Percentiles rank a stretch among this genome's conserved stretches.
Conservation (phyloP, 1,284 basidiomycete species). For the Pholiota adiposa region DNA sequence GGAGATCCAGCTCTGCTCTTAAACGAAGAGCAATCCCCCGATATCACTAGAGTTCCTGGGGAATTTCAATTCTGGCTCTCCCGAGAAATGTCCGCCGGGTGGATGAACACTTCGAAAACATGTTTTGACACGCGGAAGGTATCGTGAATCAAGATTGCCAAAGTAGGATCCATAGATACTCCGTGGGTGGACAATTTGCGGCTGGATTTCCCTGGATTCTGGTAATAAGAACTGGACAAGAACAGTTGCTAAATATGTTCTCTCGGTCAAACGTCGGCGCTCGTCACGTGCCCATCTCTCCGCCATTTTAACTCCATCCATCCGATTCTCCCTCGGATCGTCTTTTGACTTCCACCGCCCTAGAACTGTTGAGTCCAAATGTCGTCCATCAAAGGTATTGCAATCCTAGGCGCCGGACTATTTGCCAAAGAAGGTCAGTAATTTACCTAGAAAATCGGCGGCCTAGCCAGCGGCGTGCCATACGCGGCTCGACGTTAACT, state of each 20-base stretch:
- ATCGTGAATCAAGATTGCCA: constrained; percentile 24
- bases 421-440: constrained; percentile 71
- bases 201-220: constrained; percentile 17
- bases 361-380: constrained; percentile 19
- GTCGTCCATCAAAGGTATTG: constrained; percentile 47
- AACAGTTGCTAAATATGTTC: constrained; percentile 16
- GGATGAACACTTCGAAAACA: constrained; percentile 23
- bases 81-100: constrained; percentile 43
- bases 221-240: constrained; percentile 15
- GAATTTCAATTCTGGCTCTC: constrained; percentile 33
- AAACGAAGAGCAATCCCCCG: constrained; percentile 42
- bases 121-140: constrained; percentile 23
- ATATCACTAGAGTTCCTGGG: constrained; percentile 42
- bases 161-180: constrained; percentile 28
- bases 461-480: no score
- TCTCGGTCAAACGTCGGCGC: constrained; percentile 21
- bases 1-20: constrained; percentile 32
- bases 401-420: constrained; percentile 75
- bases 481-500: constrained; percentile 8
- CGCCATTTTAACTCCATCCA: constrained; percentile 11
- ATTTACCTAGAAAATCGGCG: constrained; percentile 14
- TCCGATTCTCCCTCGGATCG: background rate
- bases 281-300: constrained; percentile 15
- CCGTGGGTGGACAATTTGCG: constrained; percentile 25
- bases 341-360: constrained; percentile 4